A percentile compares a stretch with the other conserved stretches of the same genome.
Evolutionary conservation across 1,139 yeast species (phyloP).

Genomic region (Suhomyces kunorum): DNA sequence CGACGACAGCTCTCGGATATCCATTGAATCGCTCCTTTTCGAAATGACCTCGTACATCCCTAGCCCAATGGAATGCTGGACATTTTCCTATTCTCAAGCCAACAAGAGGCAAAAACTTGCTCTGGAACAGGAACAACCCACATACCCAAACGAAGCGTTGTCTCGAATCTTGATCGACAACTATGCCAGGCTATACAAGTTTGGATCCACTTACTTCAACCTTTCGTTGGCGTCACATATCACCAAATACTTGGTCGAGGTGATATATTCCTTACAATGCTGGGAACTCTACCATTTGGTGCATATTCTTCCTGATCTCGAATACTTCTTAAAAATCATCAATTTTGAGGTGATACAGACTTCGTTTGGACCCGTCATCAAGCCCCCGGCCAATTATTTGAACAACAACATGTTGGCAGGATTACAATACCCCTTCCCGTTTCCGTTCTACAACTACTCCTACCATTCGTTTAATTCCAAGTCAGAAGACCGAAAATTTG

Average conservation of each 20-base stretch:
- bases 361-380: conserved; percentile 42
- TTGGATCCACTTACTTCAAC: conserved; percentile 40
- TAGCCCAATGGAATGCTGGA: conserved; percentile 16
- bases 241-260: conserved; percentile 41
- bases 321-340: conserved; percentile 35
- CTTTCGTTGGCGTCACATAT: conserved; percentile 40
- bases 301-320: conserved; percentile 35
- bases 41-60: conserved; percentile 36
- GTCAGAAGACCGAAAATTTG: conserved; percentile 30
- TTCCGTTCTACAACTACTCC: conserved; percentile 49
- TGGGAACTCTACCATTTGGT: conserved; percentile 51
- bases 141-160: conserved; percentile 40
- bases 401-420: conserved; percentile 43
- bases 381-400: conserved; percentile 44
- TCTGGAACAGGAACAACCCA: conserved; percentile 5
- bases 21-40: conserved; percentile 30
- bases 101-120: conserved; percentile 6
- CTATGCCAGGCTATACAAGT: conserved; percentile 31
- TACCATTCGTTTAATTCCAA: conserved; percentile 42
- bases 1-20: conserved; percentile 34
- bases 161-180: conserved; percentile 45
- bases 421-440: conserved; percentile 49
- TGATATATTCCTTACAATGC: conserved; percentile 42
- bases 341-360: conserved; percentile 42
- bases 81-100: conserved; percentile 12